Base-by-base conservation (phyloP, 148 eudicot species). In the Salicornia ramosissima region DNA sequence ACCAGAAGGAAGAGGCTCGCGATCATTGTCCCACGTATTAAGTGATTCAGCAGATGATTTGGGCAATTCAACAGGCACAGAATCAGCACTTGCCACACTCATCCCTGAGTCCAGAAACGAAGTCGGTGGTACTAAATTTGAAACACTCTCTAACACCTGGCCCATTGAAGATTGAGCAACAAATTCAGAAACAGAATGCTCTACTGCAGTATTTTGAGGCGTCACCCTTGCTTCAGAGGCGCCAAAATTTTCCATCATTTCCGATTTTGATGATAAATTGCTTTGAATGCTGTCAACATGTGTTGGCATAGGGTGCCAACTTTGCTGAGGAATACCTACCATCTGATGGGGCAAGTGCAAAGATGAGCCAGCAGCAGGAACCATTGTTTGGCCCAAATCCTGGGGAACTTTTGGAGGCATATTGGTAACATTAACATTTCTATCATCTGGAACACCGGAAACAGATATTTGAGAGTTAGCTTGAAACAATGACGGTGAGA, bases 341-440 rank as follows among this genome's bases (percentile, higher is more conserved):
- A 80, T 30, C 58, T 88, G 91, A 82, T 87, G 88, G 13, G 97
- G 97, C 79, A 86, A 59, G 70, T 79, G 88, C 74, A 85, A 24
- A 53, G 83, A 73, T 14, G 83, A 64, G 43, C 82, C 66, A 62
- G 83, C 86, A 40, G 87, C 67, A 71, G 81, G 72, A 73, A 64
- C 70, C 8, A 36, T 8, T 71, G 51, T 65, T 40, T 36, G 59
- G 52, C 72, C 57, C 24, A 64, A 57, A 75, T 70, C 82, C 69
- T 76, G 84, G 36, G 92, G 55, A 72, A 51, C 78, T 66, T 52
- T 74, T 2, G 79, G 62, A 69, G 83, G 82, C 60, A 81, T 50
- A 72, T 71, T 77, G 31, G 66, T 79, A 73, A 56, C 18, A 49
- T 70, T 70, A 40, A 73, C 56, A 67, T 49, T 73, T 67, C 70